Evolutionary conservation across 2,329 filamentous ascomycete genomes (phyloP), one percentile per base, ranked within the genome.

Genomic region (Microsporum canis): DNA sequence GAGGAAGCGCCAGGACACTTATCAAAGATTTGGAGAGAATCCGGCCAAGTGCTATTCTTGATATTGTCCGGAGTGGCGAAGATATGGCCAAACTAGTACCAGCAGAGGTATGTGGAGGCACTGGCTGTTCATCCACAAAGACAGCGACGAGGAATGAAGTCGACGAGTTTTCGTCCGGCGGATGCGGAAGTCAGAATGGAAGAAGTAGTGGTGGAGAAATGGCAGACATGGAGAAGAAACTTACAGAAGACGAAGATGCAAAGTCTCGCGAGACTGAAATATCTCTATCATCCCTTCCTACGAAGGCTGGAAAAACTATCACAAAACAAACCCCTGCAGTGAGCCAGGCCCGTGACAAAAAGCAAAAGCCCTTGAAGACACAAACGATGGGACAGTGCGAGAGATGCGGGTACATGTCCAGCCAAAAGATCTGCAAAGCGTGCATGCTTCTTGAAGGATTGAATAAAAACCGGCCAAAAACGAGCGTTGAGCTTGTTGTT

Each of bases 1-100:
- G 94, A 62, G 94, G 94, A 2, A 96, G 89, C 66, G 94, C 94
- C 1, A 83, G 94, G 65, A 89, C 87, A 31, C 77, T 99, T 62
- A 96, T 99, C 74, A 99, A 99, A 77, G 95, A 92, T 67, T 78
- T 99, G 36, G 94, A 99, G 75, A 88, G 88, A 67, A 89, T 99
- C 5, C 82, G 94, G 1, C 92, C 94, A 1, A 96, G 91, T 69
- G 91, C 92, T 2, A 97, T 99, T 58, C 72, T 99, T 60, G 94
- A 99, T 71, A 90, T 99, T 59, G 92, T 99, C 33, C 82, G 88
- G 62, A 96, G 91, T 70, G 94, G 94, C 41, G 92, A 97, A 73
- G 94, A 97, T 66, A 96, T 99, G 89, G 92, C 91, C 7, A 85
- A 84, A 61, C 78, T 97, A n/a, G 88, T 94, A 0, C 88, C 88